Percentiles rank a stretch among this genome's conserved stretches.
phyloP scores from a whole-genome alignment of 495 filamentous ascomycete species.

The Oleoguttula mirabilis region DNA sequence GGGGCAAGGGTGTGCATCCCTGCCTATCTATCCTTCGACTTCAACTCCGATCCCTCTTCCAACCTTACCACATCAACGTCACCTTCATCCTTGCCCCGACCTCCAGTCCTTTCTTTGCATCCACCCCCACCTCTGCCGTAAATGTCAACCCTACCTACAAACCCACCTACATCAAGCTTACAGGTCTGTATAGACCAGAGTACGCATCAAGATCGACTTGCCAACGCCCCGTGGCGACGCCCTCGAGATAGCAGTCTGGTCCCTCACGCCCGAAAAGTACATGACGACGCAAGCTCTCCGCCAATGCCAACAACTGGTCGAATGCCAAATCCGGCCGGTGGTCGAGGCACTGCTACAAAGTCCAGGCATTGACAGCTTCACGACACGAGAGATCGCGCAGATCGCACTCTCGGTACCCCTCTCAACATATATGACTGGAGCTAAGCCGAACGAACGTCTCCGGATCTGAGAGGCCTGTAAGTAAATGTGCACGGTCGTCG shows the following conservation, averaged over 20 bases:
- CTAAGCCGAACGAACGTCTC: too few species aligned
- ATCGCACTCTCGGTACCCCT: background rate
- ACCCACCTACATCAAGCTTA: background rate
- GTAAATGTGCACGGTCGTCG: background rate
- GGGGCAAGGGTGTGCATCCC: too few species aligned
- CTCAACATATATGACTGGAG: too few species aligned
- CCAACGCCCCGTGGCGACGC: background rate
- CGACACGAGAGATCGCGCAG: background rate
- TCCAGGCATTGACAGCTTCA: background rate
- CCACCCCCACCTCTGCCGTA: too few species aligned
- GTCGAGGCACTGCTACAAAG: background rate
- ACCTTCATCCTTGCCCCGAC: too few species aligned
- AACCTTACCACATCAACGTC: too few species aligned
- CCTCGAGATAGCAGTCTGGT: slow-evolving; percentile 25
- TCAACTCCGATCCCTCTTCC: too few species aligned
- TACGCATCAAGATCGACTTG: background rate
- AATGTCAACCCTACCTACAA: too few species aligned
- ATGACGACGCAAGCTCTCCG: slow-evolving; percentile 55
- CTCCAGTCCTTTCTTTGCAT: too few species aligned
- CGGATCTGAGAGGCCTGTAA: too few species aligned
- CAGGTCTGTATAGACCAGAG: background rate
- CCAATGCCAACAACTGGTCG: background rate
- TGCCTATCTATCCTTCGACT: too few species aligned
- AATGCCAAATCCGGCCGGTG: background rate
- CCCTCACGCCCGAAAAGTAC: slow-evolving; percentile 82